phyloP scores from a whole-genome alignment of 2,329 filamentous ascomycete species.

The Clonostachys rhizophaga region DNA sequence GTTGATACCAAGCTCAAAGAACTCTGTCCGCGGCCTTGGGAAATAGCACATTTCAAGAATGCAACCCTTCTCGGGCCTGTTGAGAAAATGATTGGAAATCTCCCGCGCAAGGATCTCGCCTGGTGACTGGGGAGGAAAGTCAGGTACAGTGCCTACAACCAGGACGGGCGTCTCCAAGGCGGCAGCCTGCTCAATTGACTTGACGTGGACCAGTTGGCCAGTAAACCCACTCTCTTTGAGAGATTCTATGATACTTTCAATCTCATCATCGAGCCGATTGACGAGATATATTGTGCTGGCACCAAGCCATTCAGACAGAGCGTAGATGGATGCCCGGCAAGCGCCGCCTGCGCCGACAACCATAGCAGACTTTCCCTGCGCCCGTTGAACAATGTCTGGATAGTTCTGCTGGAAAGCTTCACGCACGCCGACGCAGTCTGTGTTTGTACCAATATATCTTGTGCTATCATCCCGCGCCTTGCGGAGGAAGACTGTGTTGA shows the following conservation, averaged over 20 bases:
- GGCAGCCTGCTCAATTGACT: slow-evolving; percentile 3
- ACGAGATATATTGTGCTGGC: slow-evolving; percentile 1
- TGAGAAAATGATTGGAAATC: slow-evolving; percentile 4
- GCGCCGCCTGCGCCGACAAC: slow-evolving; percentile 1
- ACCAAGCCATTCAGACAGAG: neutral
- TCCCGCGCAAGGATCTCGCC: slow-evolving; percentile 6
- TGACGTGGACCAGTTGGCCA: slow-evolving; percentile 2
- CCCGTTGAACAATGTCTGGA: neutral
- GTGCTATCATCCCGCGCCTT: neutral
- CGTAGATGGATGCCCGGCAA: slow-evolving; percentile 1
- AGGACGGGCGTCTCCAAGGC: slow-evolving; percentile 1
- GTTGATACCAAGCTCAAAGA: slow-evolving; percentile 2
- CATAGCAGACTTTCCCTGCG: slow-evolving; percentile 1
- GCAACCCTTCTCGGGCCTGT: slow-evolving; percentile 3
- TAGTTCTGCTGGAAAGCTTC: neutral
- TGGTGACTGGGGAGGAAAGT: slow-evolving; percentile 5
- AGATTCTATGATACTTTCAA: neutral
- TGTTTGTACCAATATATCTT: slow-evolving; percentile 2
- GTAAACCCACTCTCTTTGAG: neutral
- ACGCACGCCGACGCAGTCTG: slow-evolving; percentile 1
- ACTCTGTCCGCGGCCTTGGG: slow-evolving; percentile 5
- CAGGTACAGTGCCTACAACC: slow-evolving; percentile 6
- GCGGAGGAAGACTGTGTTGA: slow-evolving; percentile 2
- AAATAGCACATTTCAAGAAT: slow-evolving; percentile 10
- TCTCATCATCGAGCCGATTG: slow-evolving; percentile 1